phyloP scores from a whole-genome alignment of 1,284 basidiomycete genomes.

The Sutorius eximius region DNA sequence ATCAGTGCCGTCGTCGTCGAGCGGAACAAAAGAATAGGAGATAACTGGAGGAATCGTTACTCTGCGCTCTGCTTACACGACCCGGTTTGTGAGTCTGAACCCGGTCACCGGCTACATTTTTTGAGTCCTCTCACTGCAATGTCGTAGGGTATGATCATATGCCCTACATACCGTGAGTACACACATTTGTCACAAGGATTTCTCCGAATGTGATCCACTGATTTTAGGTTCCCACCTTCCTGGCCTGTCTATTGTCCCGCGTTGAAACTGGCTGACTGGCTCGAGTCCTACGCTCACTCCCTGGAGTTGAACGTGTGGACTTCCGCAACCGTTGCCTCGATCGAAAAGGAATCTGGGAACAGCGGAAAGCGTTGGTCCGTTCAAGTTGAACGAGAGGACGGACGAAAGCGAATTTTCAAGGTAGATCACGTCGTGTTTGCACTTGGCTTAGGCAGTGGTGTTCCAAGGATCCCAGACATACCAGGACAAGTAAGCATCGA shows the following conservation, averaged over 20 bases:
- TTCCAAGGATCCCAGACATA: slow-evolving; percentile 38
- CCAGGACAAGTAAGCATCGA: slow-evolving; percentile 28
- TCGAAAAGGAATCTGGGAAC: slow-evolving; percentile 34
- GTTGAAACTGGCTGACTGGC: slow-evolving; percentile 48
- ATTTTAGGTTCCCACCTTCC: slow-evolving; percentile 33
- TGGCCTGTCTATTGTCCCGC: slow-evolving; percentile 45
- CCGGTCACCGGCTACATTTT: not conserved
- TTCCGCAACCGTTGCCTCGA: slow-evolving; percentile 35
- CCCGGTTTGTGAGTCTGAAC: slow-evolving; percentile 31
- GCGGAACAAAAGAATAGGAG: slow-evolving; percentile 25
- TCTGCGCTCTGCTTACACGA: slow-evolving; percentile 28
- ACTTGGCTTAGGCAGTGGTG: slow-evolving; percentile 44
- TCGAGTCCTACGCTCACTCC: slow-evolving; percentile 46
- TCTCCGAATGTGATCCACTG: not conserved
- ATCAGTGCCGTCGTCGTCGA: slow-evolving; percentile 39
- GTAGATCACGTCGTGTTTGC: slow-evolving; percentile 43
- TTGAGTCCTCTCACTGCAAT: not conserved
- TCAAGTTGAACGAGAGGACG: slow-evolving; percentile 34
- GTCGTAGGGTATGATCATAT: slow-evolving; percentile 35
- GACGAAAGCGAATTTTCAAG: slow-evolving; percentile 35
- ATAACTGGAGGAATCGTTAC: slow-evolving; percentile 34
- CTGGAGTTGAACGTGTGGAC: slow-evolving; percentile 51
- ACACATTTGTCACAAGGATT: not conserved
- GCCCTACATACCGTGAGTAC: slow-evolving; percentile 38
- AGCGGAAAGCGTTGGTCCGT: slow-evolving; percentile 41